Evolutionary conservation across 495 filamentous ascomycete genomes (phyloP).

Genomic region (Talaromyces liani): DNA sequence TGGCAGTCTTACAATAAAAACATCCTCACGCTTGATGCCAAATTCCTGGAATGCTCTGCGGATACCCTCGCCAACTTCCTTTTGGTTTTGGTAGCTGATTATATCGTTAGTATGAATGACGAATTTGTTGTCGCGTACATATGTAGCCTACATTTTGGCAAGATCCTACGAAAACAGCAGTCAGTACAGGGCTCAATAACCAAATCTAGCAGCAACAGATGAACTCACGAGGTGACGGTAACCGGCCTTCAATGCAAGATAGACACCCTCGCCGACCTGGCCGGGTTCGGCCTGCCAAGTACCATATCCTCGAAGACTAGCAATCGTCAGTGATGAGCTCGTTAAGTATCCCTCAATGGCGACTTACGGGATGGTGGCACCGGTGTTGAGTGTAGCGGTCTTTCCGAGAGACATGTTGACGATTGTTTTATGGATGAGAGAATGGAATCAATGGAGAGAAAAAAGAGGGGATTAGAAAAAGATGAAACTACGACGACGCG

Average conservation of each 20-base stretch:
- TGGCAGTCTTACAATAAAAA: slow-evolving; percentile 35
- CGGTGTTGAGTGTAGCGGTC: slow-evolving; percentile 37
- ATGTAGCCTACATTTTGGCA: slow-evolving; percentile 35
- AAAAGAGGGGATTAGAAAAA: background rate
- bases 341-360: slow-evolving; percentile 24
- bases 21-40: slow-evolving; percentile 42
- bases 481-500: background rate
- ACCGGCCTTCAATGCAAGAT: slow-evolving; percentile 44
- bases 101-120: too few relatives aligned
- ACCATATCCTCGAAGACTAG: slow-evolving; percentile 43
- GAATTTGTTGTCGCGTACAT: too few relatives aligned
- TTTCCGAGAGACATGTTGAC: slow-evolving; percentile 40
- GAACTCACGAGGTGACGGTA: slow-evolving; percentile 46
- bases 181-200: background rate
- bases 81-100: slow-evolving; percentile 42
- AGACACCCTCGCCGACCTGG: slow-evolving; percentile 47
- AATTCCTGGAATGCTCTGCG: slow-evolving; percentile 39
- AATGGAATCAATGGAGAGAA: background rate
- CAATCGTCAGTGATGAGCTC: slow-evolving; percentile 5
- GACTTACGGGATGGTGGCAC: slow-evolving; percentile 36
- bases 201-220: slow-evolving; percentile 21
- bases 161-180: slow-evolving; percentile 28
- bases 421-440: background rate
- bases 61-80: slow-evolving; percentile 37
- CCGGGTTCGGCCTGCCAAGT: slow-evolving; percentile 50